Evolutionary conservation across 352 stramenopile species (phyloP), one percentile per base, ranked within the genome.

Genomic region (Pythium apleroticum): DNA sequence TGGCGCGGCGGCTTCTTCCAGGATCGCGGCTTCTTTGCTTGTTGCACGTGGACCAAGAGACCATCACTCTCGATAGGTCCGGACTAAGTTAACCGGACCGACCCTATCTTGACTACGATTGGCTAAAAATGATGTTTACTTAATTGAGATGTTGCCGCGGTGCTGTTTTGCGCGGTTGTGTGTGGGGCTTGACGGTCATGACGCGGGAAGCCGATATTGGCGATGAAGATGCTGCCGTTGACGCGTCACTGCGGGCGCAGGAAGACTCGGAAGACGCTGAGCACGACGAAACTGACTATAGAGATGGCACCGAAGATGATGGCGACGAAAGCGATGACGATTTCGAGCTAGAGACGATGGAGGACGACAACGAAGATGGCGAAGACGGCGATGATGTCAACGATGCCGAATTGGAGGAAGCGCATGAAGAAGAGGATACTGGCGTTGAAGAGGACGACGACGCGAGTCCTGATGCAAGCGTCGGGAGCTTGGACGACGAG

Each of bases 341-440:
- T 45, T 72, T 72, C 37, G 65, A 67, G 31, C 45, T 72, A 22
- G 65, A 72, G 14, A 50, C 37, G 58, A 66, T 72, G 37, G 65
- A 66, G 17, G 58, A 72, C 22, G 59, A 72, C 59, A 58, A 63
- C n/a, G 65, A 71, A 22, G 58, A 66, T 2, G 62, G 62, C 17
- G 53, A 61, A 19, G 55, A 61, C 4, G 37, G 48, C 14, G 31
- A 31, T 3, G 33, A 41, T 6, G 52, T 30, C 9, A 7, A 55
- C 22, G 56, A 30, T 50, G 52, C 37, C 28, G 37, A 46, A n/a
- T 19, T 59, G 9, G 61, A 43, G 30, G 53, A 52, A 35, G 60
- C 53, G 4, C 15, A 28, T 1, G 48, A 35, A 55, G 60, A 60
- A 28, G 60, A 66, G 7, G 58, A 58, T 7, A 17, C 28, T 3